Evolutionary conservation across 2,329 filamentous ascomycete species (phyloP), one percentile per base, ranked within the genome.

Genomic region (Aspergillus sp.): DNA sequence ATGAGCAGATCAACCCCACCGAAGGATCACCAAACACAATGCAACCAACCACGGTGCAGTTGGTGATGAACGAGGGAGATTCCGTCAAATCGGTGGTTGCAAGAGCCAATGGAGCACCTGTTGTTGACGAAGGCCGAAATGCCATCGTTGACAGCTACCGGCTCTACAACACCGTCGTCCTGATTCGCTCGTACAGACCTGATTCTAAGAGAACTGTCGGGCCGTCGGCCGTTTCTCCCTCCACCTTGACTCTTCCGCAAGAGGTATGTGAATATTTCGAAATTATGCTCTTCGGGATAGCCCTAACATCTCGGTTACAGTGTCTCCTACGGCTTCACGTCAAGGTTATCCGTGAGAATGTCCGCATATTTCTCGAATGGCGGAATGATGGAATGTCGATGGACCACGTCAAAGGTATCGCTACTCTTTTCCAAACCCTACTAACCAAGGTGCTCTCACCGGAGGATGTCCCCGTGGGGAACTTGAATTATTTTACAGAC

Each of bases 401-500:
- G 6, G 68, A 73, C 17, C 72, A 76, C 44, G 70, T 73, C 52
- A 70, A 70, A 56, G 82, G 80, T 50, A 71, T 87, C 2, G 78
- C 80, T 15, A 76, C 76, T 58, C 81, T 81, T 1, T 84, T 87
- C 47, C 81, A 83, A 39, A 77, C 79, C 27, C 78, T 84, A 0
- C 69, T 86, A 15, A 71, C 76, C 15, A 70, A 76, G 15, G 77
- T 84, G 2, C 62, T 85, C 14, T 70, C 75, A 3, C 67, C 71
- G 4, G 78, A 79, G 0, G 72, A 75, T 11, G 72, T 71, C 14
- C 69, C 72, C 4, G 71, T 85, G 52, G 77, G 73, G 6, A 71
- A 81, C 19, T 70, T 82, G 23, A 80, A 85, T 66, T 73, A 84
- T 3, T 84, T 86, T 63, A 84, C 78, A 15, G 79, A 83, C 49